Evolutionary conservation across 2,329 filamentous ascomycete species (phyloP), one percentile per base, ranked within the genome.

Genomic region (Coccinonectria pachysandricola): DNA sequence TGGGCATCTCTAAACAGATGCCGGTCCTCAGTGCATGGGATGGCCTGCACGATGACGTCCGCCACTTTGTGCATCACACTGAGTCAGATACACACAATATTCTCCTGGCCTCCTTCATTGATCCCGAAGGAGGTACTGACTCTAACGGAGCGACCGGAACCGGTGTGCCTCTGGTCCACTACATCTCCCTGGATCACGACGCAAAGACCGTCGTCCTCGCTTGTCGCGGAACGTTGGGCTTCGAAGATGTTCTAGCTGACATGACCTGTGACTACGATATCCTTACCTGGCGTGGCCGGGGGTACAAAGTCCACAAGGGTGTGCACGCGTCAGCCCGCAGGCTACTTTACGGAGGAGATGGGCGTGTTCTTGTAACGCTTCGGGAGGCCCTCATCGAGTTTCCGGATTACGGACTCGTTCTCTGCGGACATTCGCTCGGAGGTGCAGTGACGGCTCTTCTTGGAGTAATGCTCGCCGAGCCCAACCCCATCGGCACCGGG

Each of bases 261-360:
- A 71, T 83, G 67, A 77, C 77, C 15, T 83, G 78, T 50, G 78
- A 81, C 23, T 83, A 82, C 36, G 76, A 80, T 39, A 65, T 75
- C 28, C 54, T 80, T 7, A 35, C 58, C 5, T 78, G 79, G 75
- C 65, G 72, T 31, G 75, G 74, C 10, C 68, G 64, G 31, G 56
- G 59, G 1, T 82, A 79, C 57, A 73, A 77, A 37, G 78, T 83
- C 0, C 79, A 84, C 52, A 82, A 82, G 48, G 79, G 79, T 9
- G 75, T 84, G 28, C 76, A 82, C 45, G 76, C 78, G 1, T 82
- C 78, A 2, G 79, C 79, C 4, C 64, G 70, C 12, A 68, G 78
- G 8, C 61, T 84, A 1, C 56, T 84, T 1, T 77, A 76, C 41
- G 76, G 77, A 7, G 73, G 68, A 23, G 76, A 80, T 24, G 75